Evolutionary conservation across 2,329 filamentous ascomycete species (phyloP).

Genomic region (Nemania diffusa): DNA sequence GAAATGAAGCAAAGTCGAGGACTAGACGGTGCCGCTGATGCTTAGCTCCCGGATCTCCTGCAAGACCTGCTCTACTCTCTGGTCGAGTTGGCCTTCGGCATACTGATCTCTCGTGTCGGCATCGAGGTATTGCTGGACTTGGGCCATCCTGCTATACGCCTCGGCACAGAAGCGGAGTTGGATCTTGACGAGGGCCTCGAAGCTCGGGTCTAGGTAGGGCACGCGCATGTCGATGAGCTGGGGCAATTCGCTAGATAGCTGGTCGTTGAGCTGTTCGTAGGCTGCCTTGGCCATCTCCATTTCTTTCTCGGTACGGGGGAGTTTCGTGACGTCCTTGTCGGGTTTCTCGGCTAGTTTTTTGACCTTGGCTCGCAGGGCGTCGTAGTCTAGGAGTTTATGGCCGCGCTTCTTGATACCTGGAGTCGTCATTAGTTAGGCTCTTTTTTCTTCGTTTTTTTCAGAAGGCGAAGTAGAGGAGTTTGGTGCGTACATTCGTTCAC

Average conservation of each 20-base stretch:
- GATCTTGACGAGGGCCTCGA: constrained; percentile 98
- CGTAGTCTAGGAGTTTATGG: constrained; percentile 98
- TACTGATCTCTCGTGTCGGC: constrained; percentile 96
- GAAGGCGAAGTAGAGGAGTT: background rate
- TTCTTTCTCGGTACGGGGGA: constrained; percentile 95
- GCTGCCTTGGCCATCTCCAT: constrained; percentile 91
- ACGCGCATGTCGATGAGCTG: constrained; percentile 97
- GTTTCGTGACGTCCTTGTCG: constrained; percentile 97
- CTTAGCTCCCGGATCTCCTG: constrained; percentile 97
- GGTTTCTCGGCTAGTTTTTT: constrained; percentile 98
- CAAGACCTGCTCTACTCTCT: constrained; percentile 91
- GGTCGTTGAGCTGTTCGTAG: constrained; percentile 97
- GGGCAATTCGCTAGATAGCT: constrained; percentile 90
- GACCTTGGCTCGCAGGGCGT: constrained; percentile 92
- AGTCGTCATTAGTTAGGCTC: constrained; percentile 32
- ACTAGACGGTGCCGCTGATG: constrained; percentile 78
- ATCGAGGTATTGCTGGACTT: constrained; percentile 98
- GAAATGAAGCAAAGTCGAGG: background rate
- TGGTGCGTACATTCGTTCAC: constrained; percentile 86
- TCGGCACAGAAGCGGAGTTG: constrained; percentile 97
- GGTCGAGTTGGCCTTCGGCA: constrained; percentile 90
- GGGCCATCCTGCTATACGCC: constrained; percentile 96
- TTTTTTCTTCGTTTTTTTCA: too few species aligned
- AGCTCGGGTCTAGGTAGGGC: constrained; percentile 95
- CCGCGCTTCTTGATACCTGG: constrained; percentile 96